Base-by-base conservation (phyloP, 352 stramenopile species). In the Plasmopara viticola region DNA sequence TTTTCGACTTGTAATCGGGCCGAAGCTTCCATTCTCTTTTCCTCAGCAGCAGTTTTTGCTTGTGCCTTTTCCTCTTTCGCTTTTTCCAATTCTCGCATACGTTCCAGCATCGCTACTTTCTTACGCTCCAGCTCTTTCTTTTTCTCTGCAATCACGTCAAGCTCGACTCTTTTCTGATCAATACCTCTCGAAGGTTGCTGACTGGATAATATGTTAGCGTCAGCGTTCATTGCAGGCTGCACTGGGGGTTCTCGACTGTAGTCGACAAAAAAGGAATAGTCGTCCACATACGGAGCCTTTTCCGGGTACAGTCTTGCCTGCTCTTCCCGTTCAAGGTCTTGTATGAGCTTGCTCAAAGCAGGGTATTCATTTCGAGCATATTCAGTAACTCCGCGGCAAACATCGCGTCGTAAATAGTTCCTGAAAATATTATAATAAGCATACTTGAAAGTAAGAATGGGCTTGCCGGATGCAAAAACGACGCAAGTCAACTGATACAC, bases 381-480 rank as follows among this genome's bases (percentile, higher is more conserved):
- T 56, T 94, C 84, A 0, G 82, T 94, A 51, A 90, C 80, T 2
- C 84, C 84, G 13, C 84, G 82, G 25, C 79, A 90, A 30, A 94
- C 60, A 60, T 94, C 84, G 43, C 67, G 61, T 7, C 84, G 66
- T 43, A 82, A 53, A 48, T 70, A 90, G 31, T 83, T 73, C 10
- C 82, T 92, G 30, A 14, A 54, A 28, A 56, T 15, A 48, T 29
- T 9, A 45, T 44, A 0, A 6, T 3, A 37, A 28, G 48, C 42
- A 31, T 18, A 48, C 14, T 35, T 35, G 12, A 48, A 4, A 58
- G 18, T 34, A 55, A 9, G 6, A 12, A 15, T 41, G 18, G 14
- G 37, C 13, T 41, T 9, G 7, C 5, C 7, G 7, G 5, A 41
- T 41, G 8, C 13, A 17, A 41, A 41, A 41, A 35, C 1, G 31